Conservation (phyloP, 306 rosid genomes). For the Lablab purpureus region DNA sequence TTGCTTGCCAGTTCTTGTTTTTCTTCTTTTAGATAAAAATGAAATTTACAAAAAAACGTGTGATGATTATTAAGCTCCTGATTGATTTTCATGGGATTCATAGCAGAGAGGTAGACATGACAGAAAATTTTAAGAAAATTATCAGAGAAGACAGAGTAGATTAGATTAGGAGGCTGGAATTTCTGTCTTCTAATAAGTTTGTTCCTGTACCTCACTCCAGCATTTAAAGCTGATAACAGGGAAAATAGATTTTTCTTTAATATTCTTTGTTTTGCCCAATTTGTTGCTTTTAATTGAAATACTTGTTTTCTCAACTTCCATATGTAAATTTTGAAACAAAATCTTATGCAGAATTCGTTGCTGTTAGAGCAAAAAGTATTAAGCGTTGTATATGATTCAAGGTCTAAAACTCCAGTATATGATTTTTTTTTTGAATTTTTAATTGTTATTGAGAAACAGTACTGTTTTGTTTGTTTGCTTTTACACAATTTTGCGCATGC, state of each 20-base stretch:
- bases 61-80: background rate
- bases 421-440: too few species aligned
- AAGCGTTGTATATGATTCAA: too few species aligned
- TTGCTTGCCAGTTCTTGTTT: background rate
- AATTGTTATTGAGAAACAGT: too few species aligned
- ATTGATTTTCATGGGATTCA: background rate
- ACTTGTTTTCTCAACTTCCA: background rate
- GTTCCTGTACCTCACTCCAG: background rate
- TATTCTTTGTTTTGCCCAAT: background rate
- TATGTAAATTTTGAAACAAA: too few species aligned
- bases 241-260: background rate
- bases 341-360: too few species aligned
- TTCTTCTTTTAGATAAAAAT: background rate
- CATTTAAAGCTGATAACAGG: background rate
- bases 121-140: background rate
- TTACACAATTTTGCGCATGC: background rate
- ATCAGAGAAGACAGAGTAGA: background rate
- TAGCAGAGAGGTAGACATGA: background rate
- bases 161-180: background rate
- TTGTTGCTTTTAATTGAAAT: background rate
- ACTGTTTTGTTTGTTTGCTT: background rate
- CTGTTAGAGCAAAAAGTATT: too few species aligned
- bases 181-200: background rate
- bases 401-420: too few species aligned
- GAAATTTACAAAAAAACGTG: background rate